These are phyloP conservation scores for Brassica juncea DNA, from an alignment of 345 rosid genomes.

Conservation along the genomic window DNA sequence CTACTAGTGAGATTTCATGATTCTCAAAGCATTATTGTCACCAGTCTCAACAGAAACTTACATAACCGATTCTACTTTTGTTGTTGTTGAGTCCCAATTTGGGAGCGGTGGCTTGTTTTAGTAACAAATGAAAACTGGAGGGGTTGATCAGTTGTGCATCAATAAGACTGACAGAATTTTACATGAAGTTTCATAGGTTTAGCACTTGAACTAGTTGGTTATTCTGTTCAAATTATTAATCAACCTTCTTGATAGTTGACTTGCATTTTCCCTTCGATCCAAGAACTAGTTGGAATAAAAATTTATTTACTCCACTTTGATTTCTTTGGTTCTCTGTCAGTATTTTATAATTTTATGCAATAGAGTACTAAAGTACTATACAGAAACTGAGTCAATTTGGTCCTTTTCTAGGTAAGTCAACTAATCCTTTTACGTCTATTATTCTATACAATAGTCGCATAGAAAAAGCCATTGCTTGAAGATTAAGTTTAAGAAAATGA, in stretches of 20 bases:
- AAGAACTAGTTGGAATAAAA: slow-evolving; percentile 27
- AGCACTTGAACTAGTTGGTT: slow-evolving; percentile 26
- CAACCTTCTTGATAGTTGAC: slow-evolving; percentile 19
- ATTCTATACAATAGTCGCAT: not conserved
- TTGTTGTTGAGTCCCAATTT: not conserved
- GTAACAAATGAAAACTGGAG: slow-evolving; percentile 13
- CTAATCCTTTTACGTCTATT: not conserved
- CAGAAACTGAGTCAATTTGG: slow-evolving; percentile 16
- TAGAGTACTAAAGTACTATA: slow-evolving; percentile 22
- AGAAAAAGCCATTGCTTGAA: not conserved
- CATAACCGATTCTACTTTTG: not conserved
- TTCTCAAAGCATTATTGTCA: not conserved
- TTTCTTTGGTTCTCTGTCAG: not conserved
- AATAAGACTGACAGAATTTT: not conserved
- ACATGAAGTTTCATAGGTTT: not conserved
- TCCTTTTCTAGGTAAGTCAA: slow-evolving; percentile 25
- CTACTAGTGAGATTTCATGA: slow-evolving; percentile 8
- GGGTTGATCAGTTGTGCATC: not conserved
- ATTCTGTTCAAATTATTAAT: not conserved
- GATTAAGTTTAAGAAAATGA: not conserved
- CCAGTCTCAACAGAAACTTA: not conserved
- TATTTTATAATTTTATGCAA: slow-evolving; percentile 17
- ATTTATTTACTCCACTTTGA: not conserved
- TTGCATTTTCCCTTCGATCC: slow-evolving; percentile 23
- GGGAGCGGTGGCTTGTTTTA: not conserved